Base-by-base conservation (phyloP, 345 rosid species). In the Lenwebbia sp. region DNA sequence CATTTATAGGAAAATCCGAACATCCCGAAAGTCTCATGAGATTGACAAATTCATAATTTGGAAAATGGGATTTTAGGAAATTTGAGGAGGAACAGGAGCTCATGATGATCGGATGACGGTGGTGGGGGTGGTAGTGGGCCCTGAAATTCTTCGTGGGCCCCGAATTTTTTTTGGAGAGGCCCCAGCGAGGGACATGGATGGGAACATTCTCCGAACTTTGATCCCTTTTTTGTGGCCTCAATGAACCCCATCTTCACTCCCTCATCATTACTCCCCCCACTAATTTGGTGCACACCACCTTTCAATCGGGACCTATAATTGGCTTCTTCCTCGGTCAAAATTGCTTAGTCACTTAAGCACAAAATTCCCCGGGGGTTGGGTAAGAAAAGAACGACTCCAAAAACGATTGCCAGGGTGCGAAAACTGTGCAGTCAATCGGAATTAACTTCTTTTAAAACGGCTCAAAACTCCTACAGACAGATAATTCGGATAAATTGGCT, bases 221-320 rank as follows among this genome's bases (percentile, higher is more conserved):
- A 70, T 70, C 81, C 81, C 81, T 70, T 37, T 70, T 70, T 70
- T 33, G 81, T 70, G 81, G 81, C 81, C 81, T 70, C 81, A 37
- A 70, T 10, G 81, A 19, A 2, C 13, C 81, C 26, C 26, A 21
- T 70, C 81, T 19, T 70, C 81, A 10, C 47, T 70, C 47, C 81
- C 81, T 9, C 81, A 70, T 37, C 81, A 70, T 70, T 70, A 19
- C 47, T 70, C 47, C 47, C 78, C 81, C 81, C 81, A 70, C 81
- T 70, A 70, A 70, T 33, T 37, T 62, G 21, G 74, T 62, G 40
- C 74, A 62, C 74, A 28, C 37, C 74, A 28, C 74, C 78, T 70
- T 70, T 33, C 78, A 37, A 22, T 33, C 78, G 47, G 13, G 3
- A 21, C 37, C 78, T 4, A 22, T 37, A 37, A 37, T 70, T 70